Evolutionary conservation across 441 rosid species (phyloP), one percentile per base, ranked within the genome.

Genomic region (Populus tomentosa): DNA sequence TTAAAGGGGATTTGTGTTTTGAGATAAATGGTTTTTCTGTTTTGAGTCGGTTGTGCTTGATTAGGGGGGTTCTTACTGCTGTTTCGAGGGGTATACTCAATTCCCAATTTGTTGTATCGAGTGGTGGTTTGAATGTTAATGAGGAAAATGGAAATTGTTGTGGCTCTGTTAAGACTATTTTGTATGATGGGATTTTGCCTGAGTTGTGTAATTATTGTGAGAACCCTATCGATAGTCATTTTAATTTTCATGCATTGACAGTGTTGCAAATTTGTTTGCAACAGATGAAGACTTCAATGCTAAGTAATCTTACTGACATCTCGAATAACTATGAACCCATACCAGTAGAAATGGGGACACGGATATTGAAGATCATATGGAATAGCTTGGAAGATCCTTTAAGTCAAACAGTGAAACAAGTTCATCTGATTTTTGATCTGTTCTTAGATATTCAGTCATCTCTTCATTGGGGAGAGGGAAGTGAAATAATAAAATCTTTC

Each of bases 241-340:
- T 94, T 72, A 96, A 96, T 83, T 96, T 96, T 75, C 98, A 96
- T 75, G 91, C 91, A 14, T 83, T 96, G 82, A 96, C 97, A 70
- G 97, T 94, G 81, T 80, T 94, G 94, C 98, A 96, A 87, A 96
- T 96, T 79, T 96, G 97, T 85, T 84, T 94, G 91, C 99, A 96
- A 75, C 98, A 94, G 90, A 89, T 96, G 83, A 96, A 96, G 86
- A 89, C 95, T 24, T 94, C 97, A 20, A 65, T 88, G 78, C 80
- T 88, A 35, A 85, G 88, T 85, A 84, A 88, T 71, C 78, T 89
- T 65, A 79, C 77, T 63, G 86, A 78, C 71, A 42, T 80, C 28
- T 84, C 87, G 21, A 88, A 85, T 77, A 82, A 79, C 76, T 90
- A 88, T 83, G 86, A 83, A 78, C 97, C 90, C 21, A 80, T 92